A percentile compares a stretch with the other conserved stretches of the same genome.
These are phyloP conservation scores for Exophiala spinifera DNA, from an alignment of 2,329 filamentous ascomycete genomes.

Conservation along the genomic window DNA sequence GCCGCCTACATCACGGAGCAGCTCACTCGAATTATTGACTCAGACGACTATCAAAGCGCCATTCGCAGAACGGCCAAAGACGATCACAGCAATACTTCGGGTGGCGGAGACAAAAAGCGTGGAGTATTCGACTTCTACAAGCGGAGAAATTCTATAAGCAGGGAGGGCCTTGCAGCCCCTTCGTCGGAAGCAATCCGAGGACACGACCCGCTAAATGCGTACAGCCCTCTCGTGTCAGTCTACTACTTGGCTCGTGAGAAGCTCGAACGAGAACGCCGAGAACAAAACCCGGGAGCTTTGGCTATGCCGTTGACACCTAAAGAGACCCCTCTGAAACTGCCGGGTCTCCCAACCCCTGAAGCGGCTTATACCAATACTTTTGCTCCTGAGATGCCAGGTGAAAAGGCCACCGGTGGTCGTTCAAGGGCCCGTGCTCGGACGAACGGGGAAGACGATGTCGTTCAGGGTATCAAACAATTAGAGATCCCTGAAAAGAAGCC, in stretches of 20 bases:
- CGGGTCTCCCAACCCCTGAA: slow-evolving; percentile 75
- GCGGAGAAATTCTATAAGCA: slow-evolving; percentile 82
- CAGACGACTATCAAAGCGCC: slow-evolving; percentile 87
- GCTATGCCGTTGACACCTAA: slow-evolving; percentile 56
- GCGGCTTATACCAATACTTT: slow-evolving; percentile 84
- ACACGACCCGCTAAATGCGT: slow-evolving; percentile 86
- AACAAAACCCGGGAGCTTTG: slow-evolving; percentile 58
- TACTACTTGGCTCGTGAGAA: slow-evolving; percentile 98
- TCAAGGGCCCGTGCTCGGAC: slow-evolving; percentile 83
- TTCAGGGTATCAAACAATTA: slow-evolving; percentile 67
- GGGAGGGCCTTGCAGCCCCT: slow-evolving; percentile 78
- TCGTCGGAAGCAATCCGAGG: slow-evolving; percentile 83
- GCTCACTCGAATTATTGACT: slow-evolving; percentile 81
- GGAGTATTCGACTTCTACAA: slow-evolving; percentile 98
- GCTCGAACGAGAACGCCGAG: slow-evolving; percentile 65
- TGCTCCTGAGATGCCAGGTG: slow-evolving; percentile 82
- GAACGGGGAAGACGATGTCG: slow-evolving; percentile 88
- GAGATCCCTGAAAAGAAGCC: slow-evolving; percentile 47
- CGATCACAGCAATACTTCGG: slow-evolving; percentile 55
- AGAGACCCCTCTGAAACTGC: slow-evolving; percentile 60
- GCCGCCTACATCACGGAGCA: slow-evolving; percentile 78
- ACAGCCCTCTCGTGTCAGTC: slow-evolving; percentile 84
- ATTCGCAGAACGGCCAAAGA: slow-evolving; percentile 69
- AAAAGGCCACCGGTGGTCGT: slow-evolving; percentile 79
- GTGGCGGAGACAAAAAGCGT: slow-evolving; percentile 74